These are phyloP conservation scores for Salvia rosmarinus DNA, from an alignment of 257 asterid species.

Conservation along the genomic window DNA sequence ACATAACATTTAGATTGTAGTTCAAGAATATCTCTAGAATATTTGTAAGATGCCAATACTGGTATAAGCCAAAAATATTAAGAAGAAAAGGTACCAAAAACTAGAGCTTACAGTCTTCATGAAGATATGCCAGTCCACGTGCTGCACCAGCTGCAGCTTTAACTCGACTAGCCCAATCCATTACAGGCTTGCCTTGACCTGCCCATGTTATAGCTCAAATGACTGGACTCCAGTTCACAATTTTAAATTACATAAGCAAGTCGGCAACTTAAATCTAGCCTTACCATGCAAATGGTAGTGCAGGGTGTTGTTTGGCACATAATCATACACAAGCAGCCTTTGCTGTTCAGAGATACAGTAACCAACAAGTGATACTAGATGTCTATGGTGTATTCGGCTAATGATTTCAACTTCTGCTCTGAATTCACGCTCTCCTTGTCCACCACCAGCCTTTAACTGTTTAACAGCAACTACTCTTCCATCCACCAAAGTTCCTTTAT, in stretches of 20 bases:
- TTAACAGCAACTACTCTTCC: conserved; percentile 89
- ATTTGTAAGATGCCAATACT: conserved; percentile 4
- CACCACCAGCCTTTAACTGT: conserved; percentile 84
- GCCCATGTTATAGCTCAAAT: conserved; percentile 32
- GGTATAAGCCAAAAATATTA: not conserved
- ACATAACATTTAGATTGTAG: not conserved
- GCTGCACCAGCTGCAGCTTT: conserved; percentile 94
- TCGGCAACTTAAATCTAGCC: conserved; percentile 32
- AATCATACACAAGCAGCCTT: conserved; percentile 84
- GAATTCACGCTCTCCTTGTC: conserved; percentile 94
- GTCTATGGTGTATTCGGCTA: conserved; percentile 87
- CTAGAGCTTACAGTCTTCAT: conserved; percentile 74
- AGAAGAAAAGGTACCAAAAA: not conserved
- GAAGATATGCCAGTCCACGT: conserved; percentile 91
- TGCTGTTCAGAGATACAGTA: conserved; percentile 77
- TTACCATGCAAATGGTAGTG: conserved; percentile 82
- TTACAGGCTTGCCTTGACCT: conserved; percentile 53
- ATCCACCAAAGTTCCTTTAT: conserved; percentile 72
- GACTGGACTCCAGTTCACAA: conserved; percentile 18
- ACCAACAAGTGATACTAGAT: conserved; percentile 91
- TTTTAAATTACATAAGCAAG: conserved; percentile 19
- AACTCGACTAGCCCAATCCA: conserved; percentile 86
- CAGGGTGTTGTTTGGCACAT: conserved; percentile 81
- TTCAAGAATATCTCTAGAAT: conserved; percentile 7
- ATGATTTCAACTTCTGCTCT: conserved; percentile 93